These are phyloP conservation scores for Myotisia sp. DNA, from an alignment of 2,329 filamentous ascomycete species.

Conservation along the genomic window DNA sequence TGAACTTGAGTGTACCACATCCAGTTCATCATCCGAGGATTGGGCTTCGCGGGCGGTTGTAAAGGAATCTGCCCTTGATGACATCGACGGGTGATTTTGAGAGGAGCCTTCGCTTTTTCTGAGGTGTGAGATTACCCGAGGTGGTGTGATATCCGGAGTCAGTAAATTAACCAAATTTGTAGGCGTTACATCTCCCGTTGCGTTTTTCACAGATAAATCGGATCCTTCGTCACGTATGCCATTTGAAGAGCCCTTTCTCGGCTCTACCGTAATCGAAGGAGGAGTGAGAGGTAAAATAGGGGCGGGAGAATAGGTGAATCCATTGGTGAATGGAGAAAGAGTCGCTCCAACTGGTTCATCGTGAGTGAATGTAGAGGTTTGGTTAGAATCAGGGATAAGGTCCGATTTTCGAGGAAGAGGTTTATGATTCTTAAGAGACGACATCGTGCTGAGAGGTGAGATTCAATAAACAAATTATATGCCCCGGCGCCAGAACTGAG, in stretches of 20 bases:
- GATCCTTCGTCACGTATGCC: slow-evolving; percentile 14
- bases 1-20: slow-evolving; percentile 15
- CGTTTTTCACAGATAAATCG: slow-evolving; percentile 16
- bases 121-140: slow-evolving; percentile 30
- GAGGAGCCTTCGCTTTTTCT: slow-evolving; percentile 23
- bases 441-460: too few species aligned
- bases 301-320: slow-evolving; percentile 13
- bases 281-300: slow-evolving; percentile 27
- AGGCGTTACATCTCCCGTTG: slow-evolving; percentile 40
- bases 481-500: too few species aligned
- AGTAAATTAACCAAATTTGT: slow-evolving; percentile 53
- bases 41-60: slow-evolving; percentile 54
- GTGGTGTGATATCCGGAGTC: slow-evolving; percentile 63
- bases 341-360: background rate
- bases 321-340: slow-evolving; percentile 12
- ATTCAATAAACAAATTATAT: too few species aligned
- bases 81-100: slow-evolving; percentile 41
- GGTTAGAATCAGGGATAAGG: too few species aligned
- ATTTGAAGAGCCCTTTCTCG: too few species aligned
- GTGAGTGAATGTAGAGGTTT: slow-evolving; percentile 7
- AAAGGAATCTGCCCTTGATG: slow-evolving; percentile 55
- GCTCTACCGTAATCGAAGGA: slow-evolving; percentile 19
- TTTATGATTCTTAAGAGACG: slow-evolving; percentile 32
- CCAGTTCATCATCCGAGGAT: slow-evolving; percentile 46
- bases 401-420: slow-evolving; percentile 25